A percentile compares a stretch with the other conserved stretches of the same genome.
phyloP scores from a whole-genome alignment of 2,329 filamentous ascomycete species.

The Curvularia verruculosa region DNA sequence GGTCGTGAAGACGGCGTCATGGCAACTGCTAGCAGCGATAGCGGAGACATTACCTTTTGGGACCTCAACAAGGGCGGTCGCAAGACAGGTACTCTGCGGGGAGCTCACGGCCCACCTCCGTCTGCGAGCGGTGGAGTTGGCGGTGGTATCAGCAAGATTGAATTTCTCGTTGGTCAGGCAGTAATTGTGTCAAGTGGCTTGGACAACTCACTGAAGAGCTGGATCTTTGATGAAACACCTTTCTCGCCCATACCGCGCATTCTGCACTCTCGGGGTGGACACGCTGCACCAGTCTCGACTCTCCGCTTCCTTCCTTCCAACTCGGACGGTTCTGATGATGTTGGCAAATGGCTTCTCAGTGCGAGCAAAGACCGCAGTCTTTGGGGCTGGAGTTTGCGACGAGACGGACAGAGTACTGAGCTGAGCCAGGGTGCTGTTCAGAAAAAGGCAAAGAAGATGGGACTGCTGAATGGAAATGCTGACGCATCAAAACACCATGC shows the following conservation, averaged over 20 bases:
- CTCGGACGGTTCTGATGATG: conserved; percentile 85
- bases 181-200: conserved; percentile 88
- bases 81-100: conserved; percentile 83
- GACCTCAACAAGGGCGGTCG: conserved; percentile 89
- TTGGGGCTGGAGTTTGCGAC: conserved; percentile 94
- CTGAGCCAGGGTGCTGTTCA: conserved; percentile 88
- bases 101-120: conserved; percentile 81
- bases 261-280: conserved; percentile 84
- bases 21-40: conserved; percentile 81
- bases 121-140: conserved; percentile 60
- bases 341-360: conserved; percentile 93
- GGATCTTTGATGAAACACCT: conserved; percentile 93
- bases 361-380: conserved; percentile 87
- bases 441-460: conserved; percentile 86
- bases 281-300: conserved; percentile 82
- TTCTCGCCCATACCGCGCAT: conserved; percentile 86
- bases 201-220: conserved; percentile 93
- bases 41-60: conserved; percentile 93
- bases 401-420: conserved; percentile 92
- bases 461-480: conserved; percentile 67
- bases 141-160: conserved; percentile 82
- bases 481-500: conserved; percentile 66
- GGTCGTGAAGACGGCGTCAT: conserved; percentile 85
- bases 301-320: conserved; percentile 85
- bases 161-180: conserved; percentile 88